Evolutionary conservation across 1,284 basidiomycete species (phyloP), one percentile per base, ranked within the genome.

Genomic region (Gomphus sp.): DNA sequence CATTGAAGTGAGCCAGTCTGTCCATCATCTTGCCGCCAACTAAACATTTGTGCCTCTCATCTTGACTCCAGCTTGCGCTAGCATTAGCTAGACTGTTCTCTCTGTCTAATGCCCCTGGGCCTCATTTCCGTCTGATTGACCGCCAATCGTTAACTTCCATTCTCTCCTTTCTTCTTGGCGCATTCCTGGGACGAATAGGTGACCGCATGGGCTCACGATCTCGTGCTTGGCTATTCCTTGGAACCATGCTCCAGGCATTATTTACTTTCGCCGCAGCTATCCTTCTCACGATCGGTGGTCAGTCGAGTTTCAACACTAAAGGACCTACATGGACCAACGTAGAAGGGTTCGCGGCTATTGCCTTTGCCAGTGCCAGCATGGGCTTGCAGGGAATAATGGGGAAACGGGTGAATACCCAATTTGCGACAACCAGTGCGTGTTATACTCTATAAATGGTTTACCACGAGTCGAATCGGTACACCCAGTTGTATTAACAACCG

Each of bases 351-450:
- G 81, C 84, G 6, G 77, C 81, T 4, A 66, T 94, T 16, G 89
- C 78, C 0, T 89, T 91, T 68, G 83, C 91, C 69, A 89, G 87
- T 58, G 84, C 86, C 16, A 87, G 82, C 66, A 74, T 92, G 65
- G 89, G 89, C 1, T 71, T 91, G 45, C 86, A 92, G 71, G 91
- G 89, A 16, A 88, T 93, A 66, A 78, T 91, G 70, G 89, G 85
- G 58, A 93, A 93, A 73, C 75, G 85, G 61, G 70, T 91, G 57
- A 90, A 86, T 63, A 86, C 84, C 16, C 85, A 89, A 63, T 91
- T 92, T 70, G 81, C 82, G 48, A 91, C 88, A n/a, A 87, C 86
- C 18, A 81, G 86, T 87, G 60, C 65, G 84, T 75, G 12, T 48
- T 8, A 25, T 3, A n/a, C 14, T 7, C 1, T 10, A 50, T 16